Base-by-base conservation (phyloP, 805 yeast genomes). In the Yamadazyma insecticola region DNA sequence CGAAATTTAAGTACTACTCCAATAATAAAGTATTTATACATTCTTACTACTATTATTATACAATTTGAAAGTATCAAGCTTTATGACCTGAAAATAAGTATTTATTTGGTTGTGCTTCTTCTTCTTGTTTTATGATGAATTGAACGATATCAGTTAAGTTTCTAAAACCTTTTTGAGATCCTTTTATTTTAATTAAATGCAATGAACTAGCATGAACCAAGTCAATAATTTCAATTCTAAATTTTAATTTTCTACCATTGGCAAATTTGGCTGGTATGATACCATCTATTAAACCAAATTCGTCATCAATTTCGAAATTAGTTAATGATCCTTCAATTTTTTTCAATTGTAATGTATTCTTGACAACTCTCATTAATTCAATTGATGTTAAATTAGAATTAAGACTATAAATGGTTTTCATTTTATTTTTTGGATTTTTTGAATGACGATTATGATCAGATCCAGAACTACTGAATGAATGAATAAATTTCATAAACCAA, bases 291-390 rank as follows among this genome's bases (percentile, higher is more conserved):
- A 59, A 40, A 4, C 70, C 65, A 39, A 62, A 60, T 32, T 60
- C 67, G 31, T 67, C 70, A 35, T 63, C 70, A 22, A 70, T 53
- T 2, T 59, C 60, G 10, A 65, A 66, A 16, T 57, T 54, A 12
- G 53, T 48, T 8, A 73, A 58, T 3, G 77, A 60, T 0, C 78
- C 78, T 47, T 73, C 78, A 32, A 69, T 60, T 33, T 60, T 52
- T 43, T 71, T 70, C 45, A 72, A 49, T 39, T 60, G 63, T 32
- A 73, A 48, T 6, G 71, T 70, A 30, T 57, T 57, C 33, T 55
- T 60, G 33, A 66, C 53, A 7, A 61, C 48, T 16, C 58, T 39
- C 36, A 56, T 50, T 26, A 66, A 54, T 16, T 58, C 59, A 4
- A 17, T 30, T 3, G 69, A 46, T 9, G 43, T 39, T 25, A 64